phyloP scores from a whole-genome alignment of 2,329 filamentous ascomycete genomes.

The Mollisiaceae sp. region DNA sequence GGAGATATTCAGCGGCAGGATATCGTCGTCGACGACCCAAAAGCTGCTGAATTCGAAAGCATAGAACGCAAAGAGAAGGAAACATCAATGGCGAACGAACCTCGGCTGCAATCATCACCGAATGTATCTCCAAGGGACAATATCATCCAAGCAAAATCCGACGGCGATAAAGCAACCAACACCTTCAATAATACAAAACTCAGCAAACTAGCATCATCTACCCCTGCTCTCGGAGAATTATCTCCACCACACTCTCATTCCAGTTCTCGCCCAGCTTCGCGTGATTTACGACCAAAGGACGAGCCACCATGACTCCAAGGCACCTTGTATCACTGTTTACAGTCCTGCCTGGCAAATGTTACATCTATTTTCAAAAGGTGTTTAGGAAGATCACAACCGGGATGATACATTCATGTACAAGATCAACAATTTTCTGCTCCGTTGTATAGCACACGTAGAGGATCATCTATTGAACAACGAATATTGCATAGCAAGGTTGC shows the following conservation, averaged over 20 bases:
- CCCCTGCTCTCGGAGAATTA: background rate
- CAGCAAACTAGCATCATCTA: background rate
- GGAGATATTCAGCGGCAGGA: background rate
- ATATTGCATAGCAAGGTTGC: background rate
- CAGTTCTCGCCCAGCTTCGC: conserved; percentile 4
- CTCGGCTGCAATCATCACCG: background rate
- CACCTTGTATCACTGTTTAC: background rate
- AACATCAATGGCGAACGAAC: background rate
- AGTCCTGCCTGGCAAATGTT: background rate
- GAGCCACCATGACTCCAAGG: conserved; percentile 1
- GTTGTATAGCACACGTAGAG: background rate
- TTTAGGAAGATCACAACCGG: background rate
- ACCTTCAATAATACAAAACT: background rate
- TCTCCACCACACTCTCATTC: conserved; percentile 13
- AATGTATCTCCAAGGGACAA: background rate
- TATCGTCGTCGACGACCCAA: background rate
- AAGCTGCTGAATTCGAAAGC: background rate
- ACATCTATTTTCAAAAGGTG: background rate
- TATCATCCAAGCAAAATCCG: background rate
- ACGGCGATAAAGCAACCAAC: background rate
- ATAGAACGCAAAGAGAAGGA: background rate
- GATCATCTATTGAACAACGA: background rate
- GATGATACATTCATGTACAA: background rate
- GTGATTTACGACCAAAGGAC: background rate
- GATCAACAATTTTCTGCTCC: background rate